Percentiles rank a stretch among this genome's conserved stretches.
Evolutionary conservation across 2,329 filamentous ascomycete species (phyloP).

Genomic region (Apiospora saccharicola): DNA sequence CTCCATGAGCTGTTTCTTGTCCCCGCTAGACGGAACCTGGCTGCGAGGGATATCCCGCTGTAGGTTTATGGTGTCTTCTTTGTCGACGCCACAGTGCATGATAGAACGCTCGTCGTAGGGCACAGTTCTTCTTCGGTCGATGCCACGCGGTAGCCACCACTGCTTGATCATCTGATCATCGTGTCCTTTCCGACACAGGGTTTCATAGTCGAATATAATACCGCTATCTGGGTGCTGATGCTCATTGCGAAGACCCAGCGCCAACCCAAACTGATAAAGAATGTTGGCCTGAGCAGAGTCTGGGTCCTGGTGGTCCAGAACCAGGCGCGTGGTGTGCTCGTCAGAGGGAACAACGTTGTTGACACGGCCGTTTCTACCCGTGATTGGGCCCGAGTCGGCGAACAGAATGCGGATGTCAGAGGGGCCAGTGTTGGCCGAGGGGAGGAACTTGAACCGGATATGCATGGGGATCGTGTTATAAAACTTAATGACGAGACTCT

Average conservation of each 20-base stretch:
- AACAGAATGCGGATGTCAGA: not conserved
- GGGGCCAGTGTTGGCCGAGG: not conserved
- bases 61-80: not conserved
- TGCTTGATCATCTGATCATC: not conserved
- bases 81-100: not conserved
- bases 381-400: not conserved
- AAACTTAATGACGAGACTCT: not conserved
- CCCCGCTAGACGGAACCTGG: not conserved
- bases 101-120: not conserved
- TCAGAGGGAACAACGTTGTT: not conserved
- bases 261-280: too few relatives aligned
- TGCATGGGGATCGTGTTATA: not conserved
- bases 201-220: not conserved
- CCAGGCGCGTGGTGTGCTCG: not conserved
- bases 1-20: too few relatives aligned
- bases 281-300: not conserved
- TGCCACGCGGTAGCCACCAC: too few relatives aligned
- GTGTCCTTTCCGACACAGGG: not conserved
- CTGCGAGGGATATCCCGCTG: accelerated
- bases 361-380: not conserved
- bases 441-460: not conserved
- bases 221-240: not conserved
- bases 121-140: not conserved
- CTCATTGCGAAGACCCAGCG: not conserved
- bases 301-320: not conserved